phyloP scores from a whole-genome alignment of 805 yeast species.

The Candida qinlingensis region DNA sequence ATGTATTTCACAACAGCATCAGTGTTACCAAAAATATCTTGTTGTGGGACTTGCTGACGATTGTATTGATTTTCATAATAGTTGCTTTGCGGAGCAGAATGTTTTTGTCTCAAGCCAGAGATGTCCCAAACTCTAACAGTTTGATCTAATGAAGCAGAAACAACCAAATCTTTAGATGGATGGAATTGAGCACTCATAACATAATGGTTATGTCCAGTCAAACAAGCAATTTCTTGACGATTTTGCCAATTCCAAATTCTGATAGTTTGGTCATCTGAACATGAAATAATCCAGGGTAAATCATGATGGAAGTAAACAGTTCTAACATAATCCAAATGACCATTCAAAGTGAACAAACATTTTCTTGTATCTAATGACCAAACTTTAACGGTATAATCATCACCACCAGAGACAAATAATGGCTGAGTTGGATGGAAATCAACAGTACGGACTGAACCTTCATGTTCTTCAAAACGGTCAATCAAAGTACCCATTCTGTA shows the following conservation, averaged over 20 bases:
- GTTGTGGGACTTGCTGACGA: conserved; percentile 66
- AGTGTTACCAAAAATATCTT: conserved; percentile 89
- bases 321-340: conserved; percentile 94
- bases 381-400: conserved; percentile 89
- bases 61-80: conserved; percentile 38
- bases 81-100: conserved; percentile 69
- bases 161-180: conserved; percentile 89
- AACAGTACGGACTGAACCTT: conserved; percentile 94
- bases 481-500: conserved; percentile 98
- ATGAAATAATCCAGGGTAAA: conserved; percentile 94
- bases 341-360: conserved; percentile 87
- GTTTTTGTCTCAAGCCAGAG: conserved; percentile 88
- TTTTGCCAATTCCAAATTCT: conserved; percentile 99
- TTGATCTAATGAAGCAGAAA: conserved; percentile 93
- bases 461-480: conserved; percentile 96
- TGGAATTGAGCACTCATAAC: conserved; percentile 98
- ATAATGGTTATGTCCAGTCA: conserved; percentile 97
- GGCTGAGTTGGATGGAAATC: conserved; percentile 99
- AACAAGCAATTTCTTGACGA: conserved; percentile 92
- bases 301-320: conserved; percentile 93
- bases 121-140: conserved; percentile 99
- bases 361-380: conserved; percentile 93
- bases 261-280: conserved; percentile 97
- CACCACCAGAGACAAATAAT: conserved; percentile 94
- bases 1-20: conserved; percentile 95